These are phyloP conservation scores for Mariannaea sp. DNA, from an alignment of 2,329 filamentous ascomycete genomes.

Conservation along the genomic window DNA sequence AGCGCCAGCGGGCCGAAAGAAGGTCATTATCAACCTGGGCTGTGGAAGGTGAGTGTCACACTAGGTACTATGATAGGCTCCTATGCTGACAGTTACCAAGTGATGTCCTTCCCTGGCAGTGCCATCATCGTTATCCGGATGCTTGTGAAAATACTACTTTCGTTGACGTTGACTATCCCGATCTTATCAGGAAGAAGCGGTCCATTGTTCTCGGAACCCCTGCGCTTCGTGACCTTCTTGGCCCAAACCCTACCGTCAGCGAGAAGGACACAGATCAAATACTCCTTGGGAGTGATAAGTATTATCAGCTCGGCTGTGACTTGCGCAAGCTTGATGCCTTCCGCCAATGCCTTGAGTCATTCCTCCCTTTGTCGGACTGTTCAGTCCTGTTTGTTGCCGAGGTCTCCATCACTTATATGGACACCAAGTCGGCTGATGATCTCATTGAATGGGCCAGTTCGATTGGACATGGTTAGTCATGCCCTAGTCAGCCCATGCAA, in stretches of 20 bases:
- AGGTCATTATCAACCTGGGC: constrained; percentile 81
- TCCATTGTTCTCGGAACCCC: constrained; percentile 67
- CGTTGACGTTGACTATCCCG: constrained; percentile 84
- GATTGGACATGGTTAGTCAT: constrained; percentile 65
- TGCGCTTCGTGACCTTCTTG: constrained; percentile 54
- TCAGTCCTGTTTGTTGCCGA: constrained; percentile 83
- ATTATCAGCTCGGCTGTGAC: constrained; percentile 82
- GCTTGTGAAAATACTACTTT: constrained; percentile 67
- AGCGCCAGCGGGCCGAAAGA: constrained; percentile 56
- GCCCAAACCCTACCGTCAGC: constrained; percentile 39
- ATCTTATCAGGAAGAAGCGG: constrained; percentile 76
- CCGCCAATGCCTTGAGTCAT: constrained; percentile 59
- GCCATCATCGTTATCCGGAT: constrained; percentile 67
- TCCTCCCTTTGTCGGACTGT: constrained; percentile 62
- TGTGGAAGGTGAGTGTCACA: constrained; percentile 77
- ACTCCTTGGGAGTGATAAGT: constrained; percentile 69
- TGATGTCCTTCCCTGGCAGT: constrained; percentile 86
- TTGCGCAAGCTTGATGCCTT: constrained; percentile 69
- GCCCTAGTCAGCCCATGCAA: background rate
- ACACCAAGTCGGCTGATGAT: constrained; percentile 70
- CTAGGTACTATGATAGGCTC: background rate
- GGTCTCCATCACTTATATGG: constrained; percentile 91
- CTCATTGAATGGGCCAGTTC: constrained; percentile 79
- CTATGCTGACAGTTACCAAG: constrained; percentile 49
- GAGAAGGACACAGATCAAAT: constrained; percentile 51